Conservation (phyloP, 371 early-diverging fungal genomes). For the Mortierella sp. region DNA sequence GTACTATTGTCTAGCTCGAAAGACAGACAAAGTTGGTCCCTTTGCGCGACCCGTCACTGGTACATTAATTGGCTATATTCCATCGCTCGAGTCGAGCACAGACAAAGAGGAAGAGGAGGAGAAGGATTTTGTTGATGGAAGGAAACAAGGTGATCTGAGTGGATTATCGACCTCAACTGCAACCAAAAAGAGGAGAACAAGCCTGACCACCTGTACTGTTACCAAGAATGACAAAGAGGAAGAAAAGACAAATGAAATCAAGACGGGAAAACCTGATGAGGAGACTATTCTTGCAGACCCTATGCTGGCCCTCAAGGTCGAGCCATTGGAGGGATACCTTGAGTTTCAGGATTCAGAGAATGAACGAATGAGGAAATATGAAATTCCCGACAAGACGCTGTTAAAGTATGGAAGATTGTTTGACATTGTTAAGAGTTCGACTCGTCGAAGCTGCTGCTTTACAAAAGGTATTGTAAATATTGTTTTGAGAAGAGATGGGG, state of each 20-base stretch:
- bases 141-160: slow-evolving; percentile 51
- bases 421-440: slow-evolving; percentile 78
- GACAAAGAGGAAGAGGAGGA: slow-evolving; percentile 17
- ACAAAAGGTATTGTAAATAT: slow-evolving; percentile 68
- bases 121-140: slow-evolving; percentile 50
- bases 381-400: slow-evolving; percentile 57
- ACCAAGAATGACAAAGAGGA: slow-evolving; percentile 15
- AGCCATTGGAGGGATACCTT: slow-evolving; percentile 29
- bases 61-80: slow-evolving; percentile 62
- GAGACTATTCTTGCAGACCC: slow-evolving; percentile 44
- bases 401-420: slow-evolving; percentile 71
- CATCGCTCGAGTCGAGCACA: slow-evolving; percentile 51
- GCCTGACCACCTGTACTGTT: slow-evolving; percentile 25
- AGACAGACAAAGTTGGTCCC: slow-evolving; percentile 23
- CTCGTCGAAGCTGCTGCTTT: slow-evolving; percentile 81
- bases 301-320: slow-evolving; percentile 34
- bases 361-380: slow-evolving; percentile 35
- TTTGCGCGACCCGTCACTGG: slow-evolving; percentile 59
- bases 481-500: no score
- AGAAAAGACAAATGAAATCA: no score
- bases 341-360: slow-evolving; percentile 39
- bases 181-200: slow-evolving; percentile 38
- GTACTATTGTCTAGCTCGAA: slow-evolving; percentile 68
- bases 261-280: slow-evolving; percentile 31
- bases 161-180: slow-evolving; percentile 40